Evolutionary conservation across 768 basidiomycete genomes (phyloP), one percentile per base, ranked within the genome.

Genomic region (Dioszegia aurantiaca): DNA sequence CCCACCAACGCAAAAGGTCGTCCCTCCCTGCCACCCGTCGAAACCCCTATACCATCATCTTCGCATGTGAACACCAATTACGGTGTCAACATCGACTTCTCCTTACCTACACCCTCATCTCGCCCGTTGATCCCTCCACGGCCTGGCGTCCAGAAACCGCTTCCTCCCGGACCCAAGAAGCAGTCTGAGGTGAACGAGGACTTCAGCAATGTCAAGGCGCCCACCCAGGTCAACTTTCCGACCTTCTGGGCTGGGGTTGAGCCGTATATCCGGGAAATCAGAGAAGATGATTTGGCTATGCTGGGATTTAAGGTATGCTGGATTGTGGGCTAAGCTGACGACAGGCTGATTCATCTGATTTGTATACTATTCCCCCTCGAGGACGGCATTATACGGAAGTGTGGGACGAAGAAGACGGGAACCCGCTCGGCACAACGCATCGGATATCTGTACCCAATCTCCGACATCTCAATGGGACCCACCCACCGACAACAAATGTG

Each of bases 281-380:
- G 87, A 61, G 95, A 98, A 77, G 95, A 98, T 76, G 95, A 99
- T 71, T 79, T 98, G 27, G 94, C 94, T 2, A 93, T 91, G 77
- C 81, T 99, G 52, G 88, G 90, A 59, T 88, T 88, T 68, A 86
- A 86, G 11, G 88, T 83, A 42, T 44, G 54, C 41, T 55, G 40
- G 23, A 28, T 26, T 52, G 17, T 40, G 26, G 1, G 16, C 16
- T 24, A 10, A 54, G 43, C 28, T 39, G 28, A 48, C 27, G 19
- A 33, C 48, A 79, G 77, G 77, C 78, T n/a, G 92, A 97, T 68
- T 92, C 95, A 61, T 80, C 89, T 9, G 89, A 91, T 57, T 87
- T 90, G 0, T 95, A 84, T 68, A 77, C 90, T 31, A 84, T 93
- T 78, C 94, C 94, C 27, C 84, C 87, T 56, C 82, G 95, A 0